Conservation (phyloP, 129 eudicot genomes). For the Saposhnikovia divaricata region DNA sequence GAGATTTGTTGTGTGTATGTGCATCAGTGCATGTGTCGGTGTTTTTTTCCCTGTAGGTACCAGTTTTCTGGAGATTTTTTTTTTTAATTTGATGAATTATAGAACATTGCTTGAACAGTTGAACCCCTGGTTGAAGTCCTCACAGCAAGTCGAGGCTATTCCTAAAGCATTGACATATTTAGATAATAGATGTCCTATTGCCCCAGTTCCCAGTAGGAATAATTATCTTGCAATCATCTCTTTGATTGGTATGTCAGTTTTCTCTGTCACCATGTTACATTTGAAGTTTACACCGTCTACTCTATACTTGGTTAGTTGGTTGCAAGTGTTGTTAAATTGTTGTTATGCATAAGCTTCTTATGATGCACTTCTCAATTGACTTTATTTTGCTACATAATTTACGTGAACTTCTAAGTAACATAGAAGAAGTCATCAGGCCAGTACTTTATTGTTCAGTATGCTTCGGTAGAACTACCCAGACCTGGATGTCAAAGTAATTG, state of each 20-base stretch:
- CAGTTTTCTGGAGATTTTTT: background rate
- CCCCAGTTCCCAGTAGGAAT: background rate
- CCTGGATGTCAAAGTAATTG: background rate
- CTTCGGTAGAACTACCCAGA: background rate
- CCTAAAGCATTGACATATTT: background rate
- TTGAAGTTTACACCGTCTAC: no score
- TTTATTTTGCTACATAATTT: background rate
- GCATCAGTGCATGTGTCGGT: background rate
- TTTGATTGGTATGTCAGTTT: no score
- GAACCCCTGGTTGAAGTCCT: background rate
- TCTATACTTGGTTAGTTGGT: background rate
- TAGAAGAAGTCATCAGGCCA: no score
- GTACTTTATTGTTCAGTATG: background rate
- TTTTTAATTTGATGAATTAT: background rate
- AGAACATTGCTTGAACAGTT: background rate
- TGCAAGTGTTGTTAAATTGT: no score
- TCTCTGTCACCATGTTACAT: no score
- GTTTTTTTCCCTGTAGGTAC: background rate
- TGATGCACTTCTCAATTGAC: background rate
- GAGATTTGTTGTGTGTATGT: background rate
- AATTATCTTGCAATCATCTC: no score
- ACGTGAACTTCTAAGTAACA: no score
- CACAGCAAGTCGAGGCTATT: background rate
- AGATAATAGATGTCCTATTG: background rate
- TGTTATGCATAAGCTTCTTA: background rate